A percentile compares a stretch with the other conserved stretches of the same genome.
Conservation (phyloP, 371 early-diverging fungal species). For the Mortierella sp. region DNA sequence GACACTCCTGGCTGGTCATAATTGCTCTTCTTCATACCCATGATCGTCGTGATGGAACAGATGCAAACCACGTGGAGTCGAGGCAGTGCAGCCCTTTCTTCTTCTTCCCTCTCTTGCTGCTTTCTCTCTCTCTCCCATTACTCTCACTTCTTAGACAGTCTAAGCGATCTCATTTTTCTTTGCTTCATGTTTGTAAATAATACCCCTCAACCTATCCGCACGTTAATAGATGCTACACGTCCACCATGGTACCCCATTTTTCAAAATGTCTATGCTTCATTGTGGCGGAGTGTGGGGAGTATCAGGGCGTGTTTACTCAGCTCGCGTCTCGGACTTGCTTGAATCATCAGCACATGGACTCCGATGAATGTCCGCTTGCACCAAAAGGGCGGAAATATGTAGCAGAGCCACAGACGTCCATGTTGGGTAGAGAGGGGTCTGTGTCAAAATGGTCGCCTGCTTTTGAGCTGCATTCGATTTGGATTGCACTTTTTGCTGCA, state of each 20-base stretch:
- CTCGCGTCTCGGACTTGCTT: background rate
- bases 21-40: background rate
- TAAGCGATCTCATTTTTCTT: background rate
- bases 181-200: conserved; percentile 19
- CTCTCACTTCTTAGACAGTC: background rate
- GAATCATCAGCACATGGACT: background rate
- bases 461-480: too few species aligned
- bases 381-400: background rate
- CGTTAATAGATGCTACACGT: background rate
- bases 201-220: background rate
- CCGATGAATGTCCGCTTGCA: background rate
- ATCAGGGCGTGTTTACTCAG: background rate
- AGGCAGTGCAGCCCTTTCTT: conserved; percentile 1
- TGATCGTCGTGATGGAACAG: background rate
- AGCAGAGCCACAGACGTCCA: background rate
- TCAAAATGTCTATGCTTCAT: background rate
- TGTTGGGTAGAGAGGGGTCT: background rate
- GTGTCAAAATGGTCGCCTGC: too few species aligned
- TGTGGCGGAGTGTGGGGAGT: background rate
- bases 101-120: background rate
- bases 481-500: too few species aligned
- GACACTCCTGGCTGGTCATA: background rate
- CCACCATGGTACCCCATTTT: background rate
- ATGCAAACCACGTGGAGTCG: background rate
- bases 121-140: background rate